Evolutionary conservation across 495 filamentous ascomycete species (phyloP), one percentile per base, ranked within the genome.

Genomic region (Penicillium arizonense): DNA sequence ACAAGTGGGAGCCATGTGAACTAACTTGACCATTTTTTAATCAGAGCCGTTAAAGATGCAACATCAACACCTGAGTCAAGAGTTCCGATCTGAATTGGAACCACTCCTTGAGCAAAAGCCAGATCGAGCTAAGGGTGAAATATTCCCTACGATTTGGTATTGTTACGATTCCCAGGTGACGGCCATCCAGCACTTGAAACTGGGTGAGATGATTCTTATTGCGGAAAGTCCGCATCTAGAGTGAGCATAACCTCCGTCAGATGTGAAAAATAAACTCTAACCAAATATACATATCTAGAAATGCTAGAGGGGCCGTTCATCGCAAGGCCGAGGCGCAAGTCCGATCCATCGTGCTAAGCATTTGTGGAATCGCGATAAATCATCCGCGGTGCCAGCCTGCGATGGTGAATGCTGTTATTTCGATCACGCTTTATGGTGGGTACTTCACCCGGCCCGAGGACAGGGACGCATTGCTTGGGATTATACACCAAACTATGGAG

Each of bases 131-230:
- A 61, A 56, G n/a, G 65, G 65, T 4, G 37, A 58, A 20, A 53
- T 68, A 21, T 65, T 68, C 32, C 62, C 65, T 18, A 65, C 65
- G 1, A 52, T 62, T 0, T 68, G 62, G 65, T 68, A 61, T 23
- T 34, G 34, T 14, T 56, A 49, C 11, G 59, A 63, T 36, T 36
- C 50, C 5, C 62, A 65, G 20, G 62, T 63, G 4, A 60, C 59
- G 9, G 62, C 53, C 9, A 43, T 55, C 5, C 65, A 65, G 36
- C 62, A 68, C 18, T 55, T 63, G 13, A 47, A 53, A 36, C 32
- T 68, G 5, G 57, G 59, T 5, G 48, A 61, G 35, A 52, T 65
- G 55, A 63, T 65, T 3, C 38, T 68, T 20, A 60, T 47, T 9
- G 65, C 62, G 0, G 59, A 65, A 40, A 65, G 55, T 23, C 62